phyloP scores from a whole-genome alignment of 2,329 filamentous ascomycete species.

The Sarocladiaceae sp. region DNA sequence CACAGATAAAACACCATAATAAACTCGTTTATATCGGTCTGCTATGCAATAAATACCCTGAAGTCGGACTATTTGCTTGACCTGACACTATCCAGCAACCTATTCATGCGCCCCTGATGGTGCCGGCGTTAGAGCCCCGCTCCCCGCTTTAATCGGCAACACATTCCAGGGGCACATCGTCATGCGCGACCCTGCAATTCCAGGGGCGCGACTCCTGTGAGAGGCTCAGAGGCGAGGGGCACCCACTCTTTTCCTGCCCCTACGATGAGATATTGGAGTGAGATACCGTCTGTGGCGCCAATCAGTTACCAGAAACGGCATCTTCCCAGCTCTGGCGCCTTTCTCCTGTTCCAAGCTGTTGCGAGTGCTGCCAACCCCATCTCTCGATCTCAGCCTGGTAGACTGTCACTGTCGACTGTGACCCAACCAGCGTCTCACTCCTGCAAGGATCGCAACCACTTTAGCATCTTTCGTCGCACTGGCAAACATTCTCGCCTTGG shows the following conservation, averaged over 20 bases:
- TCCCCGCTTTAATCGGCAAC: slow-evolving; percentile 4
- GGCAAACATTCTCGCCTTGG: no score
- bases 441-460: no score
- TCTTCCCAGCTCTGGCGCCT: not conserved
- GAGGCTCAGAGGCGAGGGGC: not conserved
- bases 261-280: no score
- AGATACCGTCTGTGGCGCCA: slow-evolving; percentile 1
- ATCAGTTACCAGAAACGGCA: not conserved
- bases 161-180: slow-evolving; percentile 6
- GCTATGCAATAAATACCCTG: slow-evolving; percentile 1
- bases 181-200: slow-evolving; percentile 10
- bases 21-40: not conserved
- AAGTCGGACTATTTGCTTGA: not conserved
- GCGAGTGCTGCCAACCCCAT: not conserved
- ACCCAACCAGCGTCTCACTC: no score
- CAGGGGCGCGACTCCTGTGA: not conserved
- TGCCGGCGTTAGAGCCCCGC: not conserved
- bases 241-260: not conserved
- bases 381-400: no score
- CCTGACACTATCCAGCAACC: not conserved
- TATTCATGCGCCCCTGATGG: slow-evolving; percentile 6
- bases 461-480: not conserved
- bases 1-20: no score
- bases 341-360: not conserved
- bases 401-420: no score